Evolutionary conservation across 1,284 basidiomycete genomes (phyloP), one percentile per base, ranked within the genome.

Genomic region (Malassezia psittaci): DNA sequence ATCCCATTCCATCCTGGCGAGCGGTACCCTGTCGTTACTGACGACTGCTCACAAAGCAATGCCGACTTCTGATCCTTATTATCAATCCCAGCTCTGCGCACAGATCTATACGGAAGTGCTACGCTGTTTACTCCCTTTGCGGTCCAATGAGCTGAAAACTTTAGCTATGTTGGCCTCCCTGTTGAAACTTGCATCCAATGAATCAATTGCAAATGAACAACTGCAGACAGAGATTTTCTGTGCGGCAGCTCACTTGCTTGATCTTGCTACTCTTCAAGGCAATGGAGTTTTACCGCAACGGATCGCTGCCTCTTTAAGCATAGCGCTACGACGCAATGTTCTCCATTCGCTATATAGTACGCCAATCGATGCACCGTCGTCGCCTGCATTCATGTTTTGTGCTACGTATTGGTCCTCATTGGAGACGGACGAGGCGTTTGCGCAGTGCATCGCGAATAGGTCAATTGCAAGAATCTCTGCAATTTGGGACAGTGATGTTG

Each of bases 371-470:
- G 33, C 18, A 29, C 18, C 11, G n/a, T 12, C 35, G 5, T 24
- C 36, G 47, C 35, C 19, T 12, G 15, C 36, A 32, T 39, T 16
- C 19, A n/a, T 33, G 34, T 48, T 48, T 34, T 29, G 16, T 19
- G 47, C 37, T 13, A 37, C 15, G 5, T 48, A 29, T 16, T 33
- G 15, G 12, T 10, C 18, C 5, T n/a, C 13, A 10, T 39, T 48
- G 15, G 11, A 18, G 8, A 21, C 38, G 13, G 68, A 72, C 34
- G 39, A 19, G 0, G 47, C 43, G 38, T 70, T 72, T 40, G 54
- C 65, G 48, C 52, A 64, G 41, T 67, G 65, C 50, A 48, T 72
- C 11, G 49, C 60, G 38, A 63, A 72, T 24, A 62, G 63, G 11
- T 48, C 35, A 9, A 21, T 37, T 16, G 45, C 32, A 8, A 16